phyloP scores from a whole-genome alignment of 106 monocot species.

The Acanthochlamys bracteata region DNA sequence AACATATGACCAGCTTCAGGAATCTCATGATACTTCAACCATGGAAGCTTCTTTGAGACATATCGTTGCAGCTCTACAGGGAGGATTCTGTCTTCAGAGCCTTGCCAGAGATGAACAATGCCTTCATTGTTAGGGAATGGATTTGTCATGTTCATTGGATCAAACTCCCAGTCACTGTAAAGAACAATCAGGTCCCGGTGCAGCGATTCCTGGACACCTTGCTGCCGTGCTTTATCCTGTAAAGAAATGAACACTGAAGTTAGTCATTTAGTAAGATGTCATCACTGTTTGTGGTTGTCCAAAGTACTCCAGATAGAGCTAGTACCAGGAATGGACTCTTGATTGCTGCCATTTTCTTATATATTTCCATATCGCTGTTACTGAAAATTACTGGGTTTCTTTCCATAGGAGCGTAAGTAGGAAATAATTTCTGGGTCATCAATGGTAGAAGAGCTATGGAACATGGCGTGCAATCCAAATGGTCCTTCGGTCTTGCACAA shows the following conservation, averaged over 20 bases:
- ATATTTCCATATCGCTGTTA: constrained; percentile 27
- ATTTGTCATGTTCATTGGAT: constrained; percentile 44
- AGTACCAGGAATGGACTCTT: background rate
- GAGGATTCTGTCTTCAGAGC: constrained; percentile 37
- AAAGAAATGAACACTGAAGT: background rate
- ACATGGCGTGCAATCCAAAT: constrained; percentile 57
- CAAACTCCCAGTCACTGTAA: constrained; percentile 50
- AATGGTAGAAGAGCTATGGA: constrained; percentile 67
- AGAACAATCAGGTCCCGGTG: constrained; percentile 58
- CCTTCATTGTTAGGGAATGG: constrained; percentile 41
- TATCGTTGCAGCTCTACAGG: constrained; percentile 32
- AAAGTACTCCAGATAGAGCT: background rate
- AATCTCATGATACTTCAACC: constrained; percentile 62
- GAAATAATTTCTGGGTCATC: constrained; percentile 78
- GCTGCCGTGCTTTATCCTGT: constrained; percentile 35
- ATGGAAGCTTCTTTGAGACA: constrained; percentile 39
- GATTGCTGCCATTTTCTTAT: constrained; percentile 18
- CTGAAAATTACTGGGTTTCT: constrained; percentile 20
- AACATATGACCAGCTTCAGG: constrained; percentile 59
- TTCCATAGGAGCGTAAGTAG: constrained; percentile 38
- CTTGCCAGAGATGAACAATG: constrained; percentile 58
- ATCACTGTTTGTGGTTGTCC: background rate
- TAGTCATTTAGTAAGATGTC: background rate
- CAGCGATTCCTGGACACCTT: constrained; percentile 43
- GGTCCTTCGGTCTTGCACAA: constrained; percentile 51